Base-by-base conservation (phyloP, 2,329 filamentous ascomycete genomes). In the Cladophialophora psammophila region DNA sequence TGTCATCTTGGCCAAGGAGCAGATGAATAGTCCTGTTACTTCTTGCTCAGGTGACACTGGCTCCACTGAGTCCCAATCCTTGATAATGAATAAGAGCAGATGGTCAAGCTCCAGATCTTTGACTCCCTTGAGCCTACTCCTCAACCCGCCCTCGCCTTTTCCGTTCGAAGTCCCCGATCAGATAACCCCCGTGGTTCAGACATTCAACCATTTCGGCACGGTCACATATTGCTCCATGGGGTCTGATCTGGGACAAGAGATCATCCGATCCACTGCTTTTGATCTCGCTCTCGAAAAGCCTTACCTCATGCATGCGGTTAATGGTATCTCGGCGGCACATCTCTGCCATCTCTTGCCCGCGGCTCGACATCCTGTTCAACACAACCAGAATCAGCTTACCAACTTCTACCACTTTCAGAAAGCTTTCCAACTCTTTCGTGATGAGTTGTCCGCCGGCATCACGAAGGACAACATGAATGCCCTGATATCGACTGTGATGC, bases 401-500 rank as follows among this genome's bases (percentile, higher is more conserved):
- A 70, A 45, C 70, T 72, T 75, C 3, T 76, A 77, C 63, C 79
- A 80, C 67, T 80, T 78, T 77, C 75, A 78, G 60, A 74, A 74
- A 34, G 75, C 78, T 10, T 75, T 81, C 36, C 70, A 66, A 6
- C 74, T 76, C 35, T 80, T 80, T 66, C 73, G 76, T 15, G 60
- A 68, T 5, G 79, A 78, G 56, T 67, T 81, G 13, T 59, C 72
- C 6, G 57, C 42, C 2, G 66, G 70, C 7, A 68, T 77, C 26
- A 72, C 71, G 3, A 62, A 67, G 5, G 56, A 77, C 5, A 80
- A 79, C 66, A 80, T 79, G 74, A 77, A 79, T 67, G 73, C 73
- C 2, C 73, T 80, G 4, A 76, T 79, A 65, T 78, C 77, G 1
- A 73, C 77, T 40, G 79, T 78, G 54, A 72, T 80, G 64, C 71